Percentiles rank a stretch among this genome's conserved stretches.
These are phyloP conservation scores for Teratosphaeria destructans DNA, from an alignment of 2,329 filamentous ascomycete genomes.

Conservation along the genomic window DNA sequence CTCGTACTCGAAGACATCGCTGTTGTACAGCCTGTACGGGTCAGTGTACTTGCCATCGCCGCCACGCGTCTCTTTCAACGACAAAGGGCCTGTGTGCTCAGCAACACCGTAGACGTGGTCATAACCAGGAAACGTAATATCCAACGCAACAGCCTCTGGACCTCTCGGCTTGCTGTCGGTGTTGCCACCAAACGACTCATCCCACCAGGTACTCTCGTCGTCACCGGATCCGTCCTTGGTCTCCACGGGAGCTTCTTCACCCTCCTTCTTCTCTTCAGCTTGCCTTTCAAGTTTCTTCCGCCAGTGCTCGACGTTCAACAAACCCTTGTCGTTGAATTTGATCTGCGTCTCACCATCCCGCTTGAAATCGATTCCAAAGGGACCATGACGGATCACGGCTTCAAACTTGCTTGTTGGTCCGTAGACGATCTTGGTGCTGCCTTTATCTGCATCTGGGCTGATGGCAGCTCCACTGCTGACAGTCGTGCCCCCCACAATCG, in stretches of 20 bases:
- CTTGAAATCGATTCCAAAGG: constrained; percentile 79
- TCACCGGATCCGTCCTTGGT: constrained; percentile 38
- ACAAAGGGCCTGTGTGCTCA: constrained; percentile 80
- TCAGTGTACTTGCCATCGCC: constrained; percentile 76
- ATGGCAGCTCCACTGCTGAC: constrained; percentile 62
- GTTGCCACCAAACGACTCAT: constrained; percentile 89
- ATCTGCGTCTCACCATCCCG: constrained; percentile 72
- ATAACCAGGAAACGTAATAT: constrained; percentile 87
- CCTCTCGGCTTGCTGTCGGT: constrained; percentile 93
- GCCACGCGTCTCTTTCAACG: constrained; percentile 80
- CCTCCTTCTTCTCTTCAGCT: constrained; percentile 49
- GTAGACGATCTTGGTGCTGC: constrained; percentile 65
- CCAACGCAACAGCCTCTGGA: constrained; percentile 81
- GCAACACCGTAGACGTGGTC: constrained; percentile 90
- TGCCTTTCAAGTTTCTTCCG: constrained; percentile 68
- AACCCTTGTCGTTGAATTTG: constrained; percentile 78
- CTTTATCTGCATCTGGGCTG: constrained; percentile 52
- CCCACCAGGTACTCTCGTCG: constrained; percentile 94
- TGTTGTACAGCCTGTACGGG: constrained; percentile 90
- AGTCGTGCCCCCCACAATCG: constrained; percentile 70
- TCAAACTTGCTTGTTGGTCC: constrained; percentile 67
- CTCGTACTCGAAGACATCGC: constrained; percentile 96
- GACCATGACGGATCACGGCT: constrained; percentile 71
- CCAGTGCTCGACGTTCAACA: constrained; percentile 95
- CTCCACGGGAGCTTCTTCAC: constrained; percentile 31